These are phyloP conservation scores for Geotrichum candidum DNA, from an alignment of 1,139 yeast species.

Conservation along the genomic window DNA sequence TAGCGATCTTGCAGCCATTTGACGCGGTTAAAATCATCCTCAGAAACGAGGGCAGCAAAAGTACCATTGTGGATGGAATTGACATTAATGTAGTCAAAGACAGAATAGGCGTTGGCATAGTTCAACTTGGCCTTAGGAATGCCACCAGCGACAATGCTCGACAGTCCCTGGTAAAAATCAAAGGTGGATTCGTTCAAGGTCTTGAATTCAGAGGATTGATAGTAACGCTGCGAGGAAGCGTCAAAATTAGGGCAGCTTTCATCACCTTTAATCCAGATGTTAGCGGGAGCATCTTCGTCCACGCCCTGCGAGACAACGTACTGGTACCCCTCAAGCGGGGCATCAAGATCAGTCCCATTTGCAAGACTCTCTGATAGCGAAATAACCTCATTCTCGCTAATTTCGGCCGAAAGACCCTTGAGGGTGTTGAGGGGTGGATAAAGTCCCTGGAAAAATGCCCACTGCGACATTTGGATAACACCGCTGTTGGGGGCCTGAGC, in stretches of 20 bases:
- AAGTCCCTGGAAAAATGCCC: constrained; percentile 42
- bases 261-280: constrained; percentile 40
- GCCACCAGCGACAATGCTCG: constrained; percentile 22
- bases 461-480: constrained; percentile 38
- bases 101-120: constrained; percentile 37
- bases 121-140: constrained; percentile 31
- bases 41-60: constrained; percentile 31
- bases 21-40: constrained; percentile 31
- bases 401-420: constrained; percentile 21
- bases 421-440: constrained; percentile 38
- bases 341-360: constrained; percentile 37
- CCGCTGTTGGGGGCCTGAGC: constrained; percentile 36
- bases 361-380: constrained; percentile 27
- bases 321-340: constrained; percentile 42
- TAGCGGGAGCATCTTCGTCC: constrained; percentile 35
- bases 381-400: constrained; percentile 20
- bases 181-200: constrained; percentile 33
- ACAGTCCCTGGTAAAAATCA: constrained; percentile 36
- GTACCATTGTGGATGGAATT: constrained; percentile 39
- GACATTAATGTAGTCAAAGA: constrained; percentile 39
- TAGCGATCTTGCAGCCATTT: constrained; percentile 37
- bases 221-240: constrained; percentile 31
- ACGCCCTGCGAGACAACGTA: constrained; percentile 38
- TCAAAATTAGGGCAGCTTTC: constrained; percentile 38
- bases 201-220: constrained; percentile 30